These are phyloP conservation scores for Pseudogymnoascus sp. DNA, from an alignment of 2,329 filamentous ascomycete species.

Conservation along the genomic window DNA sequence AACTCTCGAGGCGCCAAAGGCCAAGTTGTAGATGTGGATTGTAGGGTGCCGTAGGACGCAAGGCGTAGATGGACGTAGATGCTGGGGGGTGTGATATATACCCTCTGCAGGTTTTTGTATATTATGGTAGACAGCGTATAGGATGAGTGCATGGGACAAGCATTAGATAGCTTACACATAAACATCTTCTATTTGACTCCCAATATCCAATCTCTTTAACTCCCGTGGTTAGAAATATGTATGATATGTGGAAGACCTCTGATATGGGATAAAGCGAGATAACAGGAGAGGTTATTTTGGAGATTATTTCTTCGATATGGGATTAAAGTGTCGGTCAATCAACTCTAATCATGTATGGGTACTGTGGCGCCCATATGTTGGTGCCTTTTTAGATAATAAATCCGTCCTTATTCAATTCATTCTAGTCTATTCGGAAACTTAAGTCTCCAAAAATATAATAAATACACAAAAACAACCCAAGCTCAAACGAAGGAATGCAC, in stretches of 20 bases:
- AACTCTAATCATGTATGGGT: no score
- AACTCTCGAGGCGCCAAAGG: constrained; percentile 70
- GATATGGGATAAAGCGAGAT: no score
- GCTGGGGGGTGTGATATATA: background rate
- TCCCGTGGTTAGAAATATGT: no score
- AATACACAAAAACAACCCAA: background rate
- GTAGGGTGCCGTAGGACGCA: background rate
- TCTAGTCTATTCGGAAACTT: background rate
- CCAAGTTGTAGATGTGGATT: constrained; percentile 61
- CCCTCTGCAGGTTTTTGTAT: constrained; percentile 5
- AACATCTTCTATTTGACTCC: background rate
- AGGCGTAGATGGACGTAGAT: background rate
- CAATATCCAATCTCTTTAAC: background rate
- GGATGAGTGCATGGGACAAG: constrained; percentile 1
- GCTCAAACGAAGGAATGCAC: background rate
- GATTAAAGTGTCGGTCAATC: no score
- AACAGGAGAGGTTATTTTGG: no score
- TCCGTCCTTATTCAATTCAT: background rate
- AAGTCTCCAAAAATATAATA: background rate
- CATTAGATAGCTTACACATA: constrained; percentile 2
- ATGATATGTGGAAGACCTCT: no score
- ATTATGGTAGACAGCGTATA: background rate
- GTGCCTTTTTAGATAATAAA: no score
- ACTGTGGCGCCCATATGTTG: no score
- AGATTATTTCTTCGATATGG: no score